Base-by-base conservation (phyloP, 2,329 filamentous ascomycete genomes). In the Calonectria pseudoturangicola region DNA sequence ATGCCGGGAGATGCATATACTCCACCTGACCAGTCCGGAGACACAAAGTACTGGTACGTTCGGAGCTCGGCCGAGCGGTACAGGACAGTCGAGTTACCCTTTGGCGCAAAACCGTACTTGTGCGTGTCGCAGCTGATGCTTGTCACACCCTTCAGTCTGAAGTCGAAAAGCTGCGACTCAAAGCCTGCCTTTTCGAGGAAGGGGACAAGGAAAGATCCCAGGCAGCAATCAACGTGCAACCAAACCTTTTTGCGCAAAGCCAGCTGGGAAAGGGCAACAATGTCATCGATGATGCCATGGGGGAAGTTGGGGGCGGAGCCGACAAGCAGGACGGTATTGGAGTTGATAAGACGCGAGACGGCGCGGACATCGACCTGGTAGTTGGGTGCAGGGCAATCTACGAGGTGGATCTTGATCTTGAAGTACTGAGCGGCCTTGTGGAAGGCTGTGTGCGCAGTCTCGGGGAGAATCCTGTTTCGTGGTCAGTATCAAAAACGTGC, bases 101-200 rank as follows among this genome's bases (percentile, higher is more conserved):
- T 99, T 66, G 97, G 97, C 1, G 97, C 97, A 82, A 99, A 99
- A 45, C 97, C 97, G 83, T 99, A 99, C 85, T 99, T 99, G 90
- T 99, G 97, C 3, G 97, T 99, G 83, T 99, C 97, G 84, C 96
- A 97, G 77, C 93, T 95, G 84, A 99, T 98, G 84, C 93, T 96
- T 4, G 96, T 98, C 45, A 99, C 97, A 79, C 97, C 97, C 77
- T 94, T 95, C 72, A 97, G 92, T 69, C 94, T 92, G 90, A 99
- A 99, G 84, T 99, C 97, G 82, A 98, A 98, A 6, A 92, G 92
- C 78, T 93, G 92, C 27, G 94, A 90, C 74, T 97, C 95, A 84
- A 98, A 98, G 54, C 97, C 97, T n/a, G 97, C 95, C 81, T 94
- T 94, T 75, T 95, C 93, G 51, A 99, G 93, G 87, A 96, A 95